Evolutionary conservation across 805 yeast genomes (phyloP).

Genomic region (Candida palmyrensis): DNA sequence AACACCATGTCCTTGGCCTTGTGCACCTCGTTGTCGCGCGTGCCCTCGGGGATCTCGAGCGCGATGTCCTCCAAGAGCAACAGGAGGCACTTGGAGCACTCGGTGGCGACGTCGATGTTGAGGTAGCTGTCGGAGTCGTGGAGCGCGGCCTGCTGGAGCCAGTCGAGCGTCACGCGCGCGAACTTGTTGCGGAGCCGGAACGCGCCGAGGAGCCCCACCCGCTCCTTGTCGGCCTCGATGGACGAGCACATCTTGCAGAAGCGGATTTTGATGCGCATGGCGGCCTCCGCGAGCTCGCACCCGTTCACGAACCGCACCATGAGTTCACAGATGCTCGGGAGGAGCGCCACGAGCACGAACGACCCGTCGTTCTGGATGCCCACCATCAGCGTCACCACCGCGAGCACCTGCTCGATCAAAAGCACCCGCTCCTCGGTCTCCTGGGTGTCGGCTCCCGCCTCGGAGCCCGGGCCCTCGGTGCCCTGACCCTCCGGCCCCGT

Average conservation of each 20-base stretch:
- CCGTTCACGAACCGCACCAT: constrained; percentile 23
- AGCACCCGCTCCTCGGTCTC: constrained; percentile 25
- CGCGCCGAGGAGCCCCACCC: constrained; percentile 39
- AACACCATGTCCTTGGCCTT: constrained; percentile 58
- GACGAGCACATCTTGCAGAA: constrained; percentile 34
- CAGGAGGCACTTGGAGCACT: constrained; percentile 56
- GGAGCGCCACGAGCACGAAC: constrained; percentile 24
- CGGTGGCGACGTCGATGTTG: constrained; percentile 57
- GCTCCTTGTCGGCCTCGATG: constrained; percentile 27
- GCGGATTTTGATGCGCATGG: constrained; percentile 37
- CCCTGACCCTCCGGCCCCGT: too few species aligned
- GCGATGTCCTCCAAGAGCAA: constrained; percentile 51
- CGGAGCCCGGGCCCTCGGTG: too few species aligned
- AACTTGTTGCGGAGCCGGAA: constrained; percentile 42
- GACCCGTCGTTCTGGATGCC: constrained; percentile 30
- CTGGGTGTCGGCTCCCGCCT: constrained; percentile 17
- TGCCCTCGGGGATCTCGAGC: constrained; percentile 54
- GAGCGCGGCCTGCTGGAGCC: constrained; percentile 49
- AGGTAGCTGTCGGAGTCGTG: constrained; percentile 20
- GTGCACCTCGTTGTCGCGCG: constrained; percentile 46
- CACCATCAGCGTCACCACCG: constrained; percentile 39
- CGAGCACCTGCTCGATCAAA: constrained; percentile 46
- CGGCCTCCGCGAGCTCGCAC: constrained; percentile 22
- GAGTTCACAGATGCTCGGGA: constrained; percentile 24
- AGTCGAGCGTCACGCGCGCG: constrained; percentile 42